Evolutionary conservation across 805 yeast genomes (phyloP), one percentile per base, ranked within the genome.

Genomic region (Komagataella ulmi): DNA sequence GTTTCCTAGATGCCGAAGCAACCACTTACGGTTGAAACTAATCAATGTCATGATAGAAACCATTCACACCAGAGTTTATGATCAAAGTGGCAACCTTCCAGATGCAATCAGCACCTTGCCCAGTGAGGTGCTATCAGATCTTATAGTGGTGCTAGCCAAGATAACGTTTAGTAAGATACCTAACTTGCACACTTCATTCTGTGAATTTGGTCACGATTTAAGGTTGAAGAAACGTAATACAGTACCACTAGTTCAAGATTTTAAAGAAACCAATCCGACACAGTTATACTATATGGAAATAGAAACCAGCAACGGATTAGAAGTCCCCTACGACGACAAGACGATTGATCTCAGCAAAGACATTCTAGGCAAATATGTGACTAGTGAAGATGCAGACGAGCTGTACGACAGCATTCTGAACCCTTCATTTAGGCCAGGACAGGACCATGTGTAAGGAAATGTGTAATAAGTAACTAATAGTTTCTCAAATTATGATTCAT

Each of bases 301-400:
- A 50, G 72, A 71, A 7, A 65, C 67, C 49, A 70, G 80, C 49
- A 80, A 81, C 59, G 87, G 87, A 1, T 60, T 80, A 12, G 87
- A 81, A 59, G 73, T 80, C 54, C 75, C 79, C 5, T 83, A 81
- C 59, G 81, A 78, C 52, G 76, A 72, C 52, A 81, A 77, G 53
- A 78, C 80, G 2, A 78, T 84, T 44, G 88, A 82, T 55, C 67
- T 83, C 59, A 83, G 95, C 0, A 71, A 88, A 55, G 86, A 82
- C 55, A 75, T 88, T 17, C 67, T 88, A 51, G 88, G 82, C 53
- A 72, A 75, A 24, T 79, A 81, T 54, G 76, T 81, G 8, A 83
- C 88, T 3, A 81, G 82, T 59, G 89, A 85, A 56, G 95, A 86
- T 57, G 88, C 88, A 1, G 95, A 88, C 63, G 77, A 80, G 51